phyloP scores from a whole-genome alignment of 2,329 filamentous ascomycete genomes.

The Aquanectria penicillioides region DNA sequence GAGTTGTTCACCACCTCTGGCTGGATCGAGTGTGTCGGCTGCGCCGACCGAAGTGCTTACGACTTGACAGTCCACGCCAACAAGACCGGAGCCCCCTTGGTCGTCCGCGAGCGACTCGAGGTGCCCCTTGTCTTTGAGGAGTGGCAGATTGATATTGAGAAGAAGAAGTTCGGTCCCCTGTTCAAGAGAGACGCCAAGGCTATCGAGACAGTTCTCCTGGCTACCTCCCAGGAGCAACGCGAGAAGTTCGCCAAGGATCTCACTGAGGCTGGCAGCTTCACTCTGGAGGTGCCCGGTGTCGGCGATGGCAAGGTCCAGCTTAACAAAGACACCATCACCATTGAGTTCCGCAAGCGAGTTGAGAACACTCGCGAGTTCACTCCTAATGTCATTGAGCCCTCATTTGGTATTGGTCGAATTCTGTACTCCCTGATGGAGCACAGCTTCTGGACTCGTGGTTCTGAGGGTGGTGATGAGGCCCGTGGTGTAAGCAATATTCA shows the following conservation, averaged over 20 bases:
- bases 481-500: slow-evolving; percentile 75
- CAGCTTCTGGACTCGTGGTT: slow-evolving; percentile 86
- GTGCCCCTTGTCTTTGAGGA: slow-evolving; percentile 85
- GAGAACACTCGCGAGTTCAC: slow-evolving; percentile 92
- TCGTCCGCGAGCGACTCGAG: slow-evolving; percentile 84
- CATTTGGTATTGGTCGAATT: slow-evolving; percentile 95
- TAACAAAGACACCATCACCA: slow-evolving; percentile 79
- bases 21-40: slow-evolving; percentile 98
- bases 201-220: slow-evolving; percentile 82
- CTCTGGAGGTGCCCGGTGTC: slow-evolving; percentile 76
- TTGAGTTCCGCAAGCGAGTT: slow-evolving; percentile 83
- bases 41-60: slow-evolving; percentile 94
- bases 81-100: slow-evolving; percentile 86
- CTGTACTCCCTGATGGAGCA: slow-evolving; percentile 95
- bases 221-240: slow-evolving; percentile 81
- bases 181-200: slow-evolving; percentile 95
- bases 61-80: slow-evolving; percentile 93
- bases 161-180: slow-evolving; percentile 93
- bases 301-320: slow-evolving; percentile 81
- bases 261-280: slow-evolving; percentile 77
- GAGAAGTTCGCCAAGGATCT: slow-evolving; percentile 83
- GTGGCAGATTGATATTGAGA: slow-evolving; percentile 88
- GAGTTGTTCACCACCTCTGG: slow-evolving; percentile 91
- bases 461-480: slow-evolving; percentile 72
- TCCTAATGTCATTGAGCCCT: slow-evolving; percentile 96